A percentile compares a stretch with the other conserved stretches of the same genome.
Conservation (phyloP, 345 rosid genomes). For the Gossypioides kirkii region DNA sequence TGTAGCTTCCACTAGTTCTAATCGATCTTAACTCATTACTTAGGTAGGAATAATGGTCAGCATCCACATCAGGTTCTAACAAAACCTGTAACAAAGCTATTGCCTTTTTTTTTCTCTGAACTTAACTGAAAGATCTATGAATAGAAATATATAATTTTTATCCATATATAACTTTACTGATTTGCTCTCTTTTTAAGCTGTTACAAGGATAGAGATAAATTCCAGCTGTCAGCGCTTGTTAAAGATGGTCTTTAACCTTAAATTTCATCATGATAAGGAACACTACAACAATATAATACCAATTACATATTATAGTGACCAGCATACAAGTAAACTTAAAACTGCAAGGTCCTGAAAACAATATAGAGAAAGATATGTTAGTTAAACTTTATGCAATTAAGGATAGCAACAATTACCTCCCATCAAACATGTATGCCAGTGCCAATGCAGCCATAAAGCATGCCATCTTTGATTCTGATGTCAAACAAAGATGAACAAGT, state of each 20-base stretch:
- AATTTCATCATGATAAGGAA: background rate
- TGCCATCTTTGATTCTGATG: constrained; percentile 79
- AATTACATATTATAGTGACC: background rate
- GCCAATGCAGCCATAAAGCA: constrained; percentile 87
- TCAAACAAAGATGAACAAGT: constrained; percentile 63
- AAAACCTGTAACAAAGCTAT: background rate
- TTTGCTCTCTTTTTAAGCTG: background rate
- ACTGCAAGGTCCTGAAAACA: background rate
- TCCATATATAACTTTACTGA: background rate
- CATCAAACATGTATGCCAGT: constrained; percentile 78
- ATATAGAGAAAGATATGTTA: background rate
- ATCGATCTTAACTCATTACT: background rate
- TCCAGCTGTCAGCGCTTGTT: background rate
- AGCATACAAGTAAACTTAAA: background rate
- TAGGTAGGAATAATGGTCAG: background rate
- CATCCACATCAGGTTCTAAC: background rate
- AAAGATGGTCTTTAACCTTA: background rate
- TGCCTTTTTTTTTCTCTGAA: background rate
- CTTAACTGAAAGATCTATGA: background rate
- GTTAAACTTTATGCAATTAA: background rate
- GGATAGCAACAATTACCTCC: background rate
- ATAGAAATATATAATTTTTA: background rate
- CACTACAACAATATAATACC: background rate
- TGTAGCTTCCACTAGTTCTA: background rate
- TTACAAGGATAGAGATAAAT: background rate